Percentiles rank a stretch among this genome's conserved stretches.
These are phyloP conservation scores for Combretum micranthum DNA, from an alignment of 345 rosid species.

Conservation along the genomic window DNA sequence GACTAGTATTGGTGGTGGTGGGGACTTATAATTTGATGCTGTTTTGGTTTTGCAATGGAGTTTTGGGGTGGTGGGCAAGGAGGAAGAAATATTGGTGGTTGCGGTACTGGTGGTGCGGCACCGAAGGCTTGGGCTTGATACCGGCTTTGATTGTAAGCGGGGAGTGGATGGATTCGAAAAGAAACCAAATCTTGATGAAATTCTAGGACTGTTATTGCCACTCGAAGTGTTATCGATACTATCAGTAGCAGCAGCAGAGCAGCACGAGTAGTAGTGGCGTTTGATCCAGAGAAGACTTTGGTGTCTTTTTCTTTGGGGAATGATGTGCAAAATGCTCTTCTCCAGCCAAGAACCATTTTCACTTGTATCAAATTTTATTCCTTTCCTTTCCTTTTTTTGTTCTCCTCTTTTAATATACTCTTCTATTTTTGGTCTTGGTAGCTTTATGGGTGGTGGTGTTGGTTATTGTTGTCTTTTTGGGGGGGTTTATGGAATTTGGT, in stretches of 20 bases:
- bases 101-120: constrained; percentile 40
- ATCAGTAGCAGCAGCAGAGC: constrained; percentile 4
- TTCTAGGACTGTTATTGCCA: constrained; percentile 29
- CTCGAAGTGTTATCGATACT: no score
- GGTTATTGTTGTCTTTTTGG: neutral
- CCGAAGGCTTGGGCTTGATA: constrained; percentile 37
- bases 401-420: neutral
- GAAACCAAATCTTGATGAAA: constrained; percentile 57
- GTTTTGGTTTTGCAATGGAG: constrained; percentile 40
- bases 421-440: neutral
- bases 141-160: constrained; percentile 38
- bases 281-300: neutral
- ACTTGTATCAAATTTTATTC: constrained; percentile 4
- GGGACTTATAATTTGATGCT: constrained; percentile 14
- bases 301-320: constrained; percentile 47
- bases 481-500: neutral
- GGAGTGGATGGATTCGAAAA: constrained; percentile 89
- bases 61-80: constrained; percentile 53
- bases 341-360: constrained; percentile 70
- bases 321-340: constrained; percentile 76
- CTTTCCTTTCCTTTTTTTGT: neutral
- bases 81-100: constrained; percentile 31
- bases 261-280: constrained; percentile 18
- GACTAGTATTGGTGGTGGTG: no score
- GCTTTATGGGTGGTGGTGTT: no score